Base-by-base conservation (phyloP, 148 eudicot species). In the Arbutus unedo region DNA sequence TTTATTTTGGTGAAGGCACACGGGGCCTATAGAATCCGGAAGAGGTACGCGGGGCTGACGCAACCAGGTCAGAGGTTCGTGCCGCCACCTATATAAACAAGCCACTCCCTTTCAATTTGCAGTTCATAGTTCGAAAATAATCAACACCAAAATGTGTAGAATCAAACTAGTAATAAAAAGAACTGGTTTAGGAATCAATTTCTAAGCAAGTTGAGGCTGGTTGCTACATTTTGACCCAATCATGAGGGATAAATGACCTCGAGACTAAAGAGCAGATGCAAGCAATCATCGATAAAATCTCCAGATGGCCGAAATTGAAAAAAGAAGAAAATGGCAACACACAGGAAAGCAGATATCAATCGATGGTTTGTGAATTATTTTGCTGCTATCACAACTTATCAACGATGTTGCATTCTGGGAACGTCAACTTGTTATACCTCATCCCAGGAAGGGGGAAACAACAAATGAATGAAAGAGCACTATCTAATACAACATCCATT, bases 31-130 rank as follows among this genome's bases (percentile, higher is more conserved):
- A n/a, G n/a, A n/a, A n/a, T n/a, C n/a, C n/a, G n/a, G n/a, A n/a
- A n/a, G n/a, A n/a, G n/a, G n/a, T n/a, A n/a, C n/a, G n/a, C n/a
- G 38, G 38, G 38, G 0, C 38, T 31, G 38, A 31, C 1, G 38
- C 38, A 31, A 0, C 38, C 38, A 31, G 38, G 38, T 31, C 38
- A 1, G 38, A n/a, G 76, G 53, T 78, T 85, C 81, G n/a, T 23
- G 66, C 80, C 43, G 80, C 47, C 68, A 79, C 87, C 82, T 82
- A 76, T 54, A 72, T 57, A 70, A 10, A 59, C 64, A 79, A 76
- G 56, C 45, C 16, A 38, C 6, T 51, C 8, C 56, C 75, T 15
- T 76, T 76, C 56, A 62, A 19, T 59, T 38, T 21, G 23, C 18
- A 23, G 50, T 3, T 45, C 15, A n/a, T 45, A 45, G 19, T 60